These are phyloP conservation scores for Penicillium waksmanii DNA, from an alignment of 495 filamentous ascomycete species.

Conservation along the genomic window DNA sequence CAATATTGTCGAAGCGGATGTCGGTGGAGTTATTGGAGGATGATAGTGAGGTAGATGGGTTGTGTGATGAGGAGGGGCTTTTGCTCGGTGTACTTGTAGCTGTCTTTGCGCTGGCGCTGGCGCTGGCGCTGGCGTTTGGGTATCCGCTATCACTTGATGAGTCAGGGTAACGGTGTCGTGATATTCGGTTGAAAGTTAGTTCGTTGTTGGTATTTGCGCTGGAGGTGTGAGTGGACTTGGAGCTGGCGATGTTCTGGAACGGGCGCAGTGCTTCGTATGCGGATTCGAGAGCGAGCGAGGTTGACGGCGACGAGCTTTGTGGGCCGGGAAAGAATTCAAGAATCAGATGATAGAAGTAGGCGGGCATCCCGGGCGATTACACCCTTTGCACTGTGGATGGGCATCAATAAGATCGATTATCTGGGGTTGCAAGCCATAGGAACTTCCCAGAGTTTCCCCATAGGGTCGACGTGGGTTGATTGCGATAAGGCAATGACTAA, in stretches of 20 bases:
- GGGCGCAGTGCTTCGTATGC: conserved; percentile 48
- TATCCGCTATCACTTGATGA: background rate
- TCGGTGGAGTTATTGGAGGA: conserved; percentile 31
- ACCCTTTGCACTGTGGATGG: conserved; percentile 31
- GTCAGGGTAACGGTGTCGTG: background rate
- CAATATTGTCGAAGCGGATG: conserved; percentile 65
- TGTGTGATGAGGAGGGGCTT: background rate
- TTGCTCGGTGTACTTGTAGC: background rate
- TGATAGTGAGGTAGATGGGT: conserved; percentile 3
- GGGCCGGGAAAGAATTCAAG: conserved; percentile 73
- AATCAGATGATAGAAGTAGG: conserved; percentile 89
- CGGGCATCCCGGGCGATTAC: conserved; percentile 62
- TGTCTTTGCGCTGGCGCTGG: background rate
- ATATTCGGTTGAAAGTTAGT: background rate
- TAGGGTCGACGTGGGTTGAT: conserved; percentile 5
- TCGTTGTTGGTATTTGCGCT: conserved; percentile 7
- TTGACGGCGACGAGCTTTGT: conserved; percentile 32
- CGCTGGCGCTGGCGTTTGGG: background rate
- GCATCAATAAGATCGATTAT: background rate
- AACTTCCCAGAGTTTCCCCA: background rate
- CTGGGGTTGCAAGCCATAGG: background rate
- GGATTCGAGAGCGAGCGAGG: conserved; percentile 36
- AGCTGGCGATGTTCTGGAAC: conserved; percentile 28
- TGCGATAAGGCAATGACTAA: conserved; percentile 18
- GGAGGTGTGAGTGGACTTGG: conserved; percentile 24